phyloP scores from a whole-genome alignment of 768 basidiomycete species.

The Pleurotus ostreatus region DNA sequence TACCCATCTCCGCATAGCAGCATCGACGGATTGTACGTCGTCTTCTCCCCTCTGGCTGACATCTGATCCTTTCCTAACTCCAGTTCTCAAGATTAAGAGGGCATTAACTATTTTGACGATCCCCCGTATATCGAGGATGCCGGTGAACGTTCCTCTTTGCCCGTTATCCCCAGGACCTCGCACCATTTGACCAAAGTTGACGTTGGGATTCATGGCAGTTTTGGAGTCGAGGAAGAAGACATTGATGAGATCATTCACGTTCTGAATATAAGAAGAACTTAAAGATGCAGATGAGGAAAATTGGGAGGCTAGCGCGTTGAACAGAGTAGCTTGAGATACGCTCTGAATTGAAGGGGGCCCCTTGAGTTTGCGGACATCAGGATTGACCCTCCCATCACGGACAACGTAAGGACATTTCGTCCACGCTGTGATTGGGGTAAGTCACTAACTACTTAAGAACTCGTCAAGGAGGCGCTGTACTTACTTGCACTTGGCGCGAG shows the following conservation, averaged over 20 bases:
- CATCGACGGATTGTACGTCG: slow-evolving; percentile 17
- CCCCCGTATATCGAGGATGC: slow-evolving; percentile 49
- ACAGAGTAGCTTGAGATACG: slow-evolving; percentile 39
- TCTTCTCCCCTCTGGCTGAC: slow-evolving; percentile 1
- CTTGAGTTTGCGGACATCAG: slow-evolving; percentile 45
- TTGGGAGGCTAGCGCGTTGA: slow-evolving; percentile 40
- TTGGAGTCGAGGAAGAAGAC: slow-evolving; percentile 40
- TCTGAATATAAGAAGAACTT: slow-evolving; percentile 26
- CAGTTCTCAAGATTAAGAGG: slow-evolving; percentile 35
- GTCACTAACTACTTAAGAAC: background rate
- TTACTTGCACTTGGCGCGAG: slow-evolving; percentile 49
- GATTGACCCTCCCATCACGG: slow-evolving; percentile 52
- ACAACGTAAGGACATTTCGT: slow-evolving; percentile 42
- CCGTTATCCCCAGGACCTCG: slow-evolving; percentile 44
- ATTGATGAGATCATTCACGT: slow-evolving; percentile 33
- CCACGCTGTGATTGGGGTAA: slow-evolving; percentile 21
- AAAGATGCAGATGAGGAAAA: slow-evolving; percentile 19
- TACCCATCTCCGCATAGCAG: slow-evolving; percentile 40
- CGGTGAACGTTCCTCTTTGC: slow-evolving; percentile 45
- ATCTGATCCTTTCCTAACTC: slow-evolving; percentile 38
- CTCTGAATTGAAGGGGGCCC: slow-evolving; percentile 35
- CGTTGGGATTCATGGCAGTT: slow-evolving; percentile 49
- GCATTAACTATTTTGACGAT: slow-evolving; percentile 46
- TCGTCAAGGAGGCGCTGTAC: slow-evolving; percentile 13
- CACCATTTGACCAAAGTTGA: slow-evolving; percentile 51